Evolutionary conservation across 192 early-diverging fungal genomes (phyloP).

Genomic region (Coemansia sp.): DNA sequence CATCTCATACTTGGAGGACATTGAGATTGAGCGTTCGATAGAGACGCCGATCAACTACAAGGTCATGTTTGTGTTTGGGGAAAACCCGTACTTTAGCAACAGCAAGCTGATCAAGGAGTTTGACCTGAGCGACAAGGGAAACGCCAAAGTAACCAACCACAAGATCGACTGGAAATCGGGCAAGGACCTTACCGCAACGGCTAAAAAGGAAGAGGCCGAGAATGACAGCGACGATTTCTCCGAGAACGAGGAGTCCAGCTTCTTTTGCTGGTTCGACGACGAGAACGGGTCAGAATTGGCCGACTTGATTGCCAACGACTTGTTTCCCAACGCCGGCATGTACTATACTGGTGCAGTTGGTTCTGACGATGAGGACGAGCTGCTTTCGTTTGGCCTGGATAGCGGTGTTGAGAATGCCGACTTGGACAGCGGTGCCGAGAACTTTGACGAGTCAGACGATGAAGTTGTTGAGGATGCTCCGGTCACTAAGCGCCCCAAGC

Average conservation of each 20-base stretch:
- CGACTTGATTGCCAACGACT: slow-evolving; percentile 49
- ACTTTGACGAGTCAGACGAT: slow-evolving; percentile 16
- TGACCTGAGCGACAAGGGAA: slow-evolving; percentile 60
- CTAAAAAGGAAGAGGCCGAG: slow-evolving; percentile 39
- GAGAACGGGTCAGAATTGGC: slow-evolving; percentile 51
- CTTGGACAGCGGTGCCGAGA: slow-evolving; percentile 2
- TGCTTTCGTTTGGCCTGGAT: slow-evolving; percentile 63
- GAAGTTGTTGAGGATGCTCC: slow-evolving; percentile 43
- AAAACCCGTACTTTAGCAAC: slow-evolving; percentile 61
- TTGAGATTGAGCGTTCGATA: slow-evolving; percentile 56
- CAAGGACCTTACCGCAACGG: slow-evolving; percentile 54
- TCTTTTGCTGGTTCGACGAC: slow-evolving; percentile 55
- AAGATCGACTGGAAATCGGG: slow-evolving; percentile 62
- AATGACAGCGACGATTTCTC: slow-evolving; percentile 45
- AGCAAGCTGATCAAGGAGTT: slow-evolving; percentile 59
- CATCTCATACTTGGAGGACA: slow-evolving; percentile 84
- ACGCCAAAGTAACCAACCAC: slow-evolving; percentile 56
- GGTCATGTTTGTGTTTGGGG: slow-evolving; percentile 56
- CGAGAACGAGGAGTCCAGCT: slow-evolving; percentile 51
- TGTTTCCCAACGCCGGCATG: slow-evolving; percentile 87
- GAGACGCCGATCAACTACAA: slow-evolving; percentile 58
- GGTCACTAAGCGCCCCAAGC: slow-evolving; percentile 36
- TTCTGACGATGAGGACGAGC: slow-evolving; percentile 67
- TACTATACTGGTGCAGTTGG: slow-evolving; percentile 77
- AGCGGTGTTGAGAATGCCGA: slow-evolving; percentile 23